A percentile compares a stretch with the other conserved stretches of the same genome.
Evolutionary conservation across 2,329 filamentous ascomycete species (phyloP).

Genomic region (Verticillium longisporum): DNA sequence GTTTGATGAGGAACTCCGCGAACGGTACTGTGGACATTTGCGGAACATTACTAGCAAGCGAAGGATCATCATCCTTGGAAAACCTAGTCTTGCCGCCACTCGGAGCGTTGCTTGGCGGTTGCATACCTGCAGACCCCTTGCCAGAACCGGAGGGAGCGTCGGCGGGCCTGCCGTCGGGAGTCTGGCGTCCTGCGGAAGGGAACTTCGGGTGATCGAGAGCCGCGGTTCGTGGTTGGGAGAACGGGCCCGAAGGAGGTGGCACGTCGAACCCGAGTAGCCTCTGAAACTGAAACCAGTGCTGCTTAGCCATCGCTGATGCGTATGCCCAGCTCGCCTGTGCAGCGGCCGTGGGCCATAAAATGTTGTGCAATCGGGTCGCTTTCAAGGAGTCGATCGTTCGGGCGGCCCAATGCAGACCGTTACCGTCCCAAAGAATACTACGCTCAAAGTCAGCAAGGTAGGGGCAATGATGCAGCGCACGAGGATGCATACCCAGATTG

Average conservation of each 20-base stretch:
- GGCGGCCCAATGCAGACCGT: constrained; percentile 39
- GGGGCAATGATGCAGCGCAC: not conserved
- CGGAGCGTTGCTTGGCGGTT: constrained; percentile 1
- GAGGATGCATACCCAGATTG: constrained; percentile 48
- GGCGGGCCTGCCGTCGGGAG: constrained; percentile 8
- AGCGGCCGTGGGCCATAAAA: constrained; percentile 47
- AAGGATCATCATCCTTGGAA: constrained; percentile 10
- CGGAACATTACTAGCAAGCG: constrained; percentile 9
- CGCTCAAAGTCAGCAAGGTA: too few species aligned
- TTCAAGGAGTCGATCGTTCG: constrained; percentile 39
- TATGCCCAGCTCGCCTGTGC: constrained; percentile 46
- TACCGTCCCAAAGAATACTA: constrained; percentile 43
- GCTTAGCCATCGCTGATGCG: constrained; percentile 36
- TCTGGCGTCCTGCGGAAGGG: constrained; percentile 7
- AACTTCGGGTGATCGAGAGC: not conserved
- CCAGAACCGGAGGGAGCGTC: constrained; percentile 3
- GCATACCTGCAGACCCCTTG: constrained; percentile 4
- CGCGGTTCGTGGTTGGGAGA: not conserved
- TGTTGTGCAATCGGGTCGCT: constrained; percentile 37
- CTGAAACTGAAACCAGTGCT: constrained; percentile 35
- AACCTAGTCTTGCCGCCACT: constrained; percentile 13
- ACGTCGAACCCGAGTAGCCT: constrained; percentile 37
- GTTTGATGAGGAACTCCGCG: constrained; percentile 9
- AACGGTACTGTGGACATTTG: constrained; percentile 10
- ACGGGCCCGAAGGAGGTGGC: not conserved